Conservation (phyloP, 768 basidiomycete species). For the Russula virescens region DNA sequence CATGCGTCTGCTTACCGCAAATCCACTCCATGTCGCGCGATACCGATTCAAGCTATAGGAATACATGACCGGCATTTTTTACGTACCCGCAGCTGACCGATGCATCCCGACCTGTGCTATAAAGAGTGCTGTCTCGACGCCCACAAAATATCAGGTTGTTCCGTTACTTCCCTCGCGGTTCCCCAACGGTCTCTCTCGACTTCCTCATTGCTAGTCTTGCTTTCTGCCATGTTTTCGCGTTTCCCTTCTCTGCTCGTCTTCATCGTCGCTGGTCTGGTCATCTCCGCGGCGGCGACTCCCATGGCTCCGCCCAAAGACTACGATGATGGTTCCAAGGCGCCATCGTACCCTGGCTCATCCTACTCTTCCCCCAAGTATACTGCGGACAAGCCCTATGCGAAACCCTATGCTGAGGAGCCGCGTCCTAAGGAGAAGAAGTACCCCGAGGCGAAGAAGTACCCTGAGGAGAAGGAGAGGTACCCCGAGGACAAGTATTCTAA, state of each 20-base stretch:
- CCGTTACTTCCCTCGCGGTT: neutral
- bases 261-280: constrained; percentile 10
- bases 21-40: no score
- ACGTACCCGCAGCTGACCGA: no score
- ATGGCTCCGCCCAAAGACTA: neutral
- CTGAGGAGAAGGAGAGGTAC: neutral
- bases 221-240: constrained; percentile 19
- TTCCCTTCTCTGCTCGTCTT: constrained; percentile 17
- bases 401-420: no score
- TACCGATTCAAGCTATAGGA: no score
- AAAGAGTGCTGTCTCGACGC: no score
- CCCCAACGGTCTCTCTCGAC: constrained; percentile 1
- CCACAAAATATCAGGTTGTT: no score
- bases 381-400: no score
- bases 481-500: neutral
- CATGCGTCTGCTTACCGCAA: no score
- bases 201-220: constrained; percentile 8
- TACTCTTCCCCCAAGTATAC: neutral
- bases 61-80: no score
- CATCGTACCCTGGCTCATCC: neutral
- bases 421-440: neutral
- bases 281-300: constrained; percentile 18
- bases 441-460: neutral
- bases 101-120: no score
- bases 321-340: neutral